Base-by-base conservation (phyloP, 2,329 filamentous ascomycete genomes). In the Xylaria sp. region DNA sequence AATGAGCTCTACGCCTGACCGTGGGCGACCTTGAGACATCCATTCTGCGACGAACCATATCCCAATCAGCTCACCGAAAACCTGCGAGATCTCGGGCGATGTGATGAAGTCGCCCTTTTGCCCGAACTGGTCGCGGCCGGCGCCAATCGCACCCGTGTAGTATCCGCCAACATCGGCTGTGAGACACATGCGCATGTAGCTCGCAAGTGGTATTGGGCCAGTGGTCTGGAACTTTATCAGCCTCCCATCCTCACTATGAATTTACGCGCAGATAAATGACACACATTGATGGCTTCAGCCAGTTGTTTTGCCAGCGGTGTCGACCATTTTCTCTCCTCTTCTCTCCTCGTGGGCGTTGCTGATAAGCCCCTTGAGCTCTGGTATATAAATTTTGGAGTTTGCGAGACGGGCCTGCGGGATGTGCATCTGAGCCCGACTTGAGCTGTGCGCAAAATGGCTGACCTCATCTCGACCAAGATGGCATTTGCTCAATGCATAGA, bases 121-220 rank as follows among this genome's bases (percentile, higher is more conserved):
- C n/a, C 95, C 95, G 70, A 99, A 99, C 66, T 94, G 93, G 73
- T 97, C 93, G 47, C 88, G 85, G 19, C 85, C 88, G 62, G 86
- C 78, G 55, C 84, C 83, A 43, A 89, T 83, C 23, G 87, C 86
- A 4, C 89, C 86, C 0, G 93, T 98, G 78, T 99, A 99, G 80
- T 99, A 99, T 55, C 95, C 95, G 60, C 92, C 93, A 38, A 92
- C 79, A 63, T 95, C 91, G 10, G 91, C 91, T 0, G 95, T 99
- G 66, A 99, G 86, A 75, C 94, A 97, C 89, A 98, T 96, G 74
- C 95, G 93, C 95, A 99, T 99, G 76, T 93, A 99, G 54, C 92
- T 90, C 4, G 95, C 93, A 63, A 99, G 85, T 0, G 95, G 92
- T 27, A 98, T 88, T 3, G 95, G 94, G 0, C 95, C 95, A 10